Evolutionary conservation across 169 alveolate genomes (phyloP).

Genomic region (Haemoproteus tartakovskyi): DNA sequence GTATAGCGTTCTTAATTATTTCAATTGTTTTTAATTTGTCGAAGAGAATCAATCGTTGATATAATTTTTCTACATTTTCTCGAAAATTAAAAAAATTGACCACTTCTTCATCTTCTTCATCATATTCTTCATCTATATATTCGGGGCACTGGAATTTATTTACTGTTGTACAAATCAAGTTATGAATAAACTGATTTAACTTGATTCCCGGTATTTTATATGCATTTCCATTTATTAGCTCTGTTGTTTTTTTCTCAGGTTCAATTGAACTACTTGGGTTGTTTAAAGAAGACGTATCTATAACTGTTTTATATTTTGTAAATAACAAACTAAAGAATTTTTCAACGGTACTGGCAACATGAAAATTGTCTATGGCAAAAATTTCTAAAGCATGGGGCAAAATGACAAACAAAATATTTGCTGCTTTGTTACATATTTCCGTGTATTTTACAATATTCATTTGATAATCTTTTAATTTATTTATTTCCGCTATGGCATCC

Average conservation of each 20-base stretch:
- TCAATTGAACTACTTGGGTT: background rate
- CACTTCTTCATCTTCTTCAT: constrained; percentile 56
- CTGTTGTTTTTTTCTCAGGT: background rate
- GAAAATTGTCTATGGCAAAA: constrained; percentile 21
- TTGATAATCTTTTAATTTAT: constrained; percentile 20
- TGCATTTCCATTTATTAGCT: background rate
- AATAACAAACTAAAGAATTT: constrained; percentile 42
- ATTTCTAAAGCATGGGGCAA: constrained; percentile 51
- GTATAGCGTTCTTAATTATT: constrained; percentile 47
- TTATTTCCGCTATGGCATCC: constrained; percentile 36
- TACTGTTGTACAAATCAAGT: constrained; percentile 25
- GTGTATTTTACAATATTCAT: constrained; percentile 20
- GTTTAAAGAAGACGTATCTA: background rate
- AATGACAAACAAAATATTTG: constrained; percentile 7
- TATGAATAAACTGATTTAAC: constrained; percentile 24
- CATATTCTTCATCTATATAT: constrained; percentile 37
- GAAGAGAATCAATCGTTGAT: constrained; percentile 48
- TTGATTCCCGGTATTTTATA: constrained; percentile 33
- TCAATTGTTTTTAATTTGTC: constrained; percentile 50
- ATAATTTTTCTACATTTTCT: constrained; percentile 46
- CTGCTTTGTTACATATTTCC: constrained; percentile 23
- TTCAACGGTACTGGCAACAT: constrained; percentile 38
- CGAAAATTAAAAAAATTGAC: constrained; percentile 21
- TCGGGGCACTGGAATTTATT: constrained; percentile 39
- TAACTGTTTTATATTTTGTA: constrained; percentile 34